Evolutionary conservation across 306 rosid genomes (phyloP).

Genomic region (Vigna reflexopilosa): DNA sequence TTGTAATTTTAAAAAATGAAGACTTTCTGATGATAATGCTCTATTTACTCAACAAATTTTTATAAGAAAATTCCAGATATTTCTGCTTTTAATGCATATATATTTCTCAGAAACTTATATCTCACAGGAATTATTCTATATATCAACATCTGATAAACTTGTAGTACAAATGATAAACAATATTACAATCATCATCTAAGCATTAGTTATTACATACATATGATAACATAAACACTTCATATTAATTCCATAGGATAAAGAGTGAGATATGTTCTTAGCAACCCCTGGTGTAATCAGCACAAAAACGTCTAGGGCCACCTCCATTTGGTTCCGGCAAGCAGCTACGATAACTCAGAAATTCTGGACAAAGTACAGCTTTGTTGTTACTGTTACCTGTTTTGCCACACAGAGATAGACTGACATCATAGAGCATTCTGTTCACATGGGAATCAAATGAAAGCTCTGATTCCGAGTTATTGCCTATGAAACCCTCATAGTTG

Average conservation of each 20-base stretch:
- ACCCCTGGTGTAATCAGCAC: constrained; percentile 16
- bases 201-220: background rate
- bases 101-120: background rate
- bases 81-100: background rate
- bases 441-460: constrained; percentile 38
- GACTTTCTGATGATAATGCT: too few species aligned
- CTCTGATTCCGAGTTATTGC: constrained; percentile 36
- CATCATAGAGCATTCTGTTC: constrained; percentile 39
- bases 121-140: background rate
- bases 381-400: constrained; percentile 12
- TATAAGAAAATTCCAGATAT: background rate
- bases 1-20: too few species aligned
- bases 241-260: background rate
- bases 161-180: background rate
- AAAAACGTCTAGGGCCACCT: background rate
- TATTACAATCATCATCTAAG: background rate
- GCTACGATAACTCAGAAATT: background rate
- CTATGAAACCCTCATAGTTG: constrained; percentile 1
- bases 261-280: constrained; percentile 29
- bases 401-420: background rate
- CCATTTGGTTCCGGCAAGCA: constrained; percentile 36
- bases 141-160: background rate
- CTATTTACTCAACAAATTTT: too few species aligned
- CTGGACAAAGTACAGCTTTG: constrained; percentile 38
- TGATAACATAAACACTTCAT: constrained; percentile 1